Evolutionary conservation across 2,329 filamentous ascomycete species (phyloP).

Genomic region (Claviceps capensis): DNA sequence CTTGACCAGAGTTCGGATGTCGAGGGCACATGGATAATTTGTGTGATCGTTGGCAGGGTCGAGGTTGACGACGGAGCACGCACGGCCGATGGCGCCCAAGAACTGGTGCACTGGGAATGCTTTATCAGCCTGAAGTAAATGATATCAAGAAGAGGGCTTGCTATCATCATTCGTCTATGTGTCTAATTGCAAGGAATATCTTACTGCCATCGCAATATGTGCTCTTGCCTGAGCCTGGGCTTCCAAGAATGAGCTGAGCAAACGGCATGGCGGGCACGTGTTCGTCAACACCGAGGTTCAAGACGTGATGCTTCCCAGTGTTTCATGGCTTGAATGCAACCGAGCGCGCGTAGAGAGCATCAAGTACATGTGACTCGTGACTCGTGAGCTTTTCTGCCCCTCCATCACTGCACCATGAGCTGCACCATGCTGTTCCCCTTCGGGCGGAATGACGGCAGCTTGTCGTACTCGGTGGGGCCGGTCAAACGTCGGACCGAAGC

Average conservation of each 20-base stretch:
- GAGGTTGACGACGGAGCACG: constrained; percentile 90
- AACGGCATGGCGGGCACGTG: constrained; percentile 36
- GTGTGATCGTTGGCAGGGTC: constrained; percentile 94
- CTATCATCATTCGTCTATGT: not conserved
- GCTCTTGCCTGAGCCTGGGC: constrained; percentile 88
- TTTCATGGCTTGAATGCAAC: not conserved
- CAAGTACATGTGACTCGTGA: too few relatives aligned
- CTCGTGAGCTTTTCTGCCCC: constrained; percentile 3
- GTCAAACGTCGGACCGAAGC: not conserved
- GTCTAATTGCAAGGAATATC: constrained; percentile 12
- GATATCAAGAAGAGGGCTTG: not conserved
- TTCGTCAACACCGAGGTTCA: not conserved
- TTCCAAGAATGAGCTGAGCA: constrained; percentile 77
- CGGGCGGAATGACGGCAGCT: not conserved
- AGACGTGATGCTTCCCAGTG: not conserved
- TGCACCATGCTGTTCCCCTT: not conserved
- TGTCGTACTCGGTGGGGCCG: not conserved
- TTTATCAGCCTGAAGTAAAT: not conserved
- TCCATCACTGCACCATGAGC: not conserved
- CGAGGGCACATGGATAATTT: constrained; percentile 76
- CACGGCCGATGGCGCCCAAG: constrained; percentile 85
- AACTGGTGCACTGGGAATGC: constrained; percentile 71
- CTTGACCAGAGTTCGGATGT: constrained; percentile 78
- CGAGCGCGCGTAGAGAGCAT: not conserved
- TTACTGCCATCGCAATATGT: constrained; percentile 93